Evolutionary conservation across 345 rosid species (phyloP).

Genomic region (Salix viminalis): DNA sequence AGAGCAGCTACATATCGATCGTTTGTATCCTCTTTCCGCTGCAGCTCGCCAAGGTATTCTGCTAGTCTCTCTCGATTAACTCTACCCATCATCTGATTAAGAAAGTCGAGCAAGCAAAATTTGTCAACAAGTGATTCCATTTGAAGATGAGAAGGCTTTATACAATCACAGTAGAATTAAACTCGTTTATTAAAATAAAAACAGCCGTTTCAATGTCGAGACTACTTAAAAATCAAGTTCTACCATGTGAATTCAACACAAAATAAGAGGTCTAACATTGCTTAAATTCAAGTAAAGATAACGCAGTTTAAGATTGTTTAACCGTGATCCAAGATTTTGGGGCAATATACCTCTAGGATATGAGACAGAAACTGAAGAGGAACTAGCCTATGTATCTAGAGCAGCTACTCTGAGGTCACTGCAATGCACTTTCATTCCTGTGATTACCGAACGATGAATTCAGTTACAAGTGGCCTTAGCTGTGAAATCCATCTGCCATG

Average conservation of each 20-base stretch:
- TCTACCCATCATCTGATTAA: constrained; percentile 81
- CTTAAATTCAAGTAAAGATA: background rate
- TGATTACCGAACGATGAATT: background rate
- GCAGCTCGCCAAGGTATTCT: constrained; percentile 82
- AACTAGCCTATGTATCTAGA: background rate
- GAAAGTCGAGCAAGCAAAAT: constrained; percentile 9
- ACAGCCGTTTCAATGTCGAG: background rate
- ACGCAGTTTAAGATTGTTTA: background rate
- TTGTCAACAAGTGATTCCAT: background rate
- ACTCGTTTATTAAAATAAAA: background rate
- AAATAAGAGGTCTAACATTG: background rate
- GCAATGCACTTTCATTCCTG: background rate
- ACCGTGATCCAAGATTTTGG: background rate
- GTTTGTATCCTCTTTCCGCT: constrained; percentile 85
- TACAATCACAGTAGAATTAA: background rate
- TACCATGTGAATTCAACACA: background rate
- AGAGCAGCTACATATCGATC: constrained; percentile 89
- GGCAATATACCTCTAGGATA: background rate
- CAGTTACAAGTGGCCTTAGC: background rate
- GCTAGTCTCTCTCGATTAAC: constrained; percentile 83
- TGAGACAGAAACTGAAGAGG: background rate
- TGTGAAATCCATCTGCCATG: background rate
- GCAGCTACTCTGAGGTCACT: background rate
- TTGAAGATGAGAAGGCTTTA: background rate
- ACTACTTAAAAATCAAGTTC: background rate